Percentiles rank a stretch among this genome's conserved stretches.
These are phyloP conservation scores for Trichoderma reesei DNA, from an alignment of 495 filamentous ascomycete species.

Conservation along the genomic window DNA sequence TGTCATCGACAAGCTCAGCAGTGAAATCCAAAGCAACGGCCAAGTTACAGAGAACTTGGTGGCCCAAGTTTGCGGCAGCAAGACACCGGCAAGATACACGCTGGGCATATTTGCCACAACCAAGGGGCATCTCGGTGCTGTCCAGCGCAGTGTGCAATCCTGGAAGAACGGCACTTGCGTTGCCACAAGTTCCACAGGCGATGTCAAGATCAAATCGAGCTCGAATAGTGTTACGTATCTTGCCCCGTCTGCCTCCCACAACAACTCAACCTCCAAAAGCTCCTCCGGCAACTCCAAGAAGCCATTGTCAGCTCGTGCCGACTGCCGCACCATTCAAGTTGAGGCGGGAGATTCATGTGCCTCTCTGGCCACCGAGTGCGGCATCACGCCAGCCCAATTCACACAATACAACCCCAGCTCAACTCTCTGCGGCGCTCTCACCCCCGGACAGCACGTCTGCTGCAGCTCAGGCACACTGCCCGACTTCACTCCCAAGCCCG, in stretches of 20 bases:
- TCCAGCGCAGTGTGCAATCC: not conserved
- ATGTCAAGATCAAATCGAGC: not conserved
- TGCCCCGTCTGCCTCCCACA: not conserved
- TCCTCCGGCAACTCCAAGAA: not conserved
- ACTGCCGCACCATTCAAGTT: slow-evolving; percentile 17
- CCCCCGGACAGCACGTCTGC: slow-evolving; percentile 26
- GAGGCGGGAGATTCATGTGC: slow-evolving; percentile 19
- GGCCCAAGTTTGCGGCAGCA: not conserved
- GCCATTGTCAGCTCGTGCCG: slow-evolving; percentile 4
- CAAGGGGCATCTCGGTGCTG: not conserved
- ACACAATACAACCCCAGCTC: slow-evolving; percentile 25
- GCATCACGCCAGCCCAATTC: slow-evolving; percentile 24
- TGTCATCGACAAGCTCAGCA: not conserved
- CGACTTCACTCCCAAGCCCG: slow-evolving; percentile 22
- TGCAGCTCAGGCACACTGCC: slow-evolving; percentile 25
- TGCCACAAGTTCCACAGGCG: not conserved
- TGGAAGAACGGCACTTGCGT: slow-evolving; percentile 9
- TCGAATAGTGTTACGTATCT: not conserved
- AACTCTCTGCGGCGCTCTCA: slow-evolving; percentile 24
- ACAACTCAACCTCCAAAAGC: not conserved
- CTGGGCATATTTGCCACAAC: not conserved
- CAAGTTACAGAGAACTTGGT: not conserved
- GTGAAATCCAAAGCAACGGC: not conserved
- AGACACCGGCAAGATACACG: not conserved
- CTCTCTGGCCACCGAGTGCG: slow-evolving; percentile 22